Conservation (phyloP, 1,139 yeast species). For the Taphrina sp. region DNA sequence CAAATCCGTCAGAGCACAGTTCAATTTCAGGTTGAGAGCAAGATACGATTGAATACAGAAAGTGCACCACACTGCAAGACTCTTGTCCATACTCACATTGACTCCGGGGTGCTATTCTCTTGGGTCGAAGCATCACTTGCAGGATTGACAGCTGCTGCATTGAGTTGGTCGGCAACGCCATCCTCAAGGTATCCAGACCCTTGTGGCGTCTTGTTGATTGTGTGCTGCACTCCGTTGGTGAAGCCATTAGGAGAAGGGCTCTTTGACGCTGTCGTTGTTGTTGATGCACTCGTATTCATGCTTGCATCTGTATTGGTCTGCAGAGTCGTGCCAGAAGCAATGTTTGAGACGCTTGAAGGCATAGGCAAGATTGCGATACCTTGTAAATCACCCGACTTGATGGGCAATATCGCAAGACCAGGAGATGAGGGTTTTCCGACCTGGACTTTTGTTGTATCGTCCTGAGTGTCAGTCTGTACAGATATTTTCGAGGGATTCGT, state of each 20-base stretch:
- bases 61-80: not conserved
- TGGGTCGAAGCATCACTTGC: not conserved
- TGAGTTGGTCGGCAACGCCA: constrained; percentile 4
- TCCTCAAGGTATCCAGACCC: constrained; percentile 13
- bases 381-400: constrained; percentile 20
- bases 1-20: not conserved
- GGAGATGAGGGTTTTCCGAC: too few relatives aligned
- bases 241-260: constrained; percentile 7
- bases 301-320: not conserved
- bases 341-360: not conserved
- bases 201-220: constrained; percentile 24
- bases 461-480: too few relatives aligned
- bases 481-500: too few relatives aligned
- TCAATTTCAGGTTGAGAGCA: not conserved
- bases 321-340: not conserved
- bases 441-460: too few relatives aligned
- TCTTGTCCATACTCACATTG: too few relatives aligned
- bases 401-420: constrained; percentile 19
- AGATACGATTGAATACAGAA: not conserved
- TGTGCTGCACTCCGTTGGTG: constrained; percentile 11
- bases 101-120: too few relatives aligned
- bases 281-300: not conserved
- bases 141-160: constrained; percentile 24
- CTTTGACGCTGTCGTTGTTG: constrained; percentile 1
- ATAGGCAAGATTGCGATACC: constrained; percentile 28